Evolutionary conservation across 129 eudicot genomes (phyloP).

Genomic region (Tagetes patula): DNA sequence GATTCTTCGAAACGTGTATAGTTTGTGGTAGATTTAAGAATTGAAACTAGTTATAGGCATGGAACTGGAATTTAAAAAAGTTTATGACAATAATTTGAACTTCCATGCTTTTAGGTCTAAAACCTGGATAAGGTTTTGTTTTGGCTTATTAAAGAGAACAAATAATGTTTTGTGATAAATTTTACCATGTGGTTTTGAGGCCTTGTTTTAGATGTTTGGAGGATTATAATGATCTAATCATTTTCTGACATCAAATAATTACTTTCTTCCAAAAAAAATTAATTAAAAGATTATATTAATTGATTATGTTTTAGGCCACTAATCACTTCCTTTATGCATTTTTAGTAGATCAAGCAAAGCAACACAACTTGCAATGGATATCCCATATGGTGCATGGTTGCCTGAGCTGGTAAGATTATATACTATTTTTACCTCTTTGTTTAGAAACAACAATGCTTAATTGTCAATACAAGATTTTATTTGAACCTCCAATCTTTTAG

Average conservation of each 20-base stretch:
- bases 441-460: not conserved
- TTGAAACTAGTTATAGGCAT: not conserved
- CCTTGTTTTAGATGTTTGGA: not conserved
- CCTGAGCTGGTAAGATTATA: slow-evolving; percentile 26
- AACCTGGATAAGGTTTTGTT: not conserved
- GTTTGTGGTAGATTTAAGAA: not conserved
- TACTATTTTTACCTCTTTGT: not conserved
- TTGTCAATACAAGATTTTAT: not conserved
- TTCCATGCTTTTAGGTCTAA: not conserved
- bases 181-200: too few species aligned
- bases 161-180: not conserved
- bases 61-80: not conserved
- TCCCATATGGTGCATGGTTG: slow-evolving; percentile 21
- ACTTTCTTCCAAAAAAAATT: not conserved
- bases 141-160: not conserved
- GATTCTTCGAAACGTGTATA: not conserved
- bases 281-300: not conserved
- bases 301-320: slow-evolving; percentile 10
- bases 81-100: not conserved
- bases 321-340: not conserved
- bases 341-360: not conserved
- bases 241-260: not conserved
- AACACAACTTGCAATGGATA: slow-evolving; percentile 18
- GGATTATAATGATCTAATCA: not conserved
- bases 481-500: too few species aligned